Evolutionary conservation across 139 green algal species (phyloP).

Genomic region (Raphidocelis subcapitata): DNA sequence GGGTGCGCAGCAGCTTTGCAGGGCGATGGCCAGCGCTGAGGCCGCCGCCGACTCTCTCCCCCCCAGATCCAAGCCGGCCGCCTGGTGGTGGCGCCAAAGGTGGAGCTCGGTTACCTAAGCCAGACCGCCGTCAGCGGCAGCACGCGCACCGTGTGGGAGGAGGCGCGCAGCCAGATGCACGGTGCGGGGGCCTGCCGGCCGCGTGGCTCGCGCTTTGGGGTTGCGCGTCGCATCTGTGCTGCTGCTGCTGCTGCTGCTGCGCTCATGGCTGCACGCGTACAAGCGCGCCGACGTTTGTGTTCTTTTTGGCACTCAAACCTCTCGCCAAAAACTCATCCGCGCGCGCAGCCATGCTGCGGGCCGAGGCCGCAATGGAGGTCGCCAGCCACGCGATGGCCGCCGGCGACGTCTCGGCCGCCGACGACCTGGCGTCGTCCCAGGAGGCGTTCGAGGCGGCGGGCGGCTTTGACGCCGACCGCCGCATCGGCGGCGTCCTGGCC

Average conservation of each 20-base stretch:
- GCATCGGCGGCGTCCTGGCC: conserved; percentile 55
- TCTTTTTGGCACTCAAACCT: no score
- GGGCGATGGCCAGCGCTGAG: conserved; percentile 16
- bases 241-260: no score
- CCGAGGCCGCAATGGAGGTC: conserved; percentile 22
- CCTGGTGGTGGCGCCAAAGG: conserved; percentile 35
- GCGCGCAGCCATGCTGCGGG: background rate
- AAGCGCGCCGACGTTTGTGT: no score
- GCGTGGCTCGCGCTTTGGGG: background rate
- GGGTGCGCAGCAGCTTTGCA: background rate
- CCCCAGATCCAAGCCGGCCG: no score
- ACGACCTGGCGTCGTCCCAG: conserved; percentile 29
- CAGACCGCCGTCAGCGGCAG: conserved; percentile 66
- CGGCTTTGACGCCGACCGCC: conserved; percentile 57
- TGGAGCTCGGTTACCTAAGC: conserved; percentile 60
- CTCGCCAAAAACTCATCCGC: background rate
- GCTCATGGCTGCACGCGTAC: no score
- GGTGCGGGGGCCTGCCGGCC: background rate
- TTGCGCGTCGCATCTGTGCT: background rate
- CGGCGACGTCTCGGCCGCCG: conserved; percentile 13
- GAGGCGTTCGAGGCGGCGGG: conserved; percentile 49
- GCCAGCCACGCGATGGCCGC: conserved; percentile 17
- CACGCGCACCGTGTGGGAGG: conserved; percentile 56
- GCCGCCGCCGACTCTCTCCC: no score
- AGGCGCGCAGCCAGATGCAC: conserved; percentile 43